Evolutionary conservation across 345 rosid genomes (phyloP).

Genomic region (Turnera subulata): DNA sequence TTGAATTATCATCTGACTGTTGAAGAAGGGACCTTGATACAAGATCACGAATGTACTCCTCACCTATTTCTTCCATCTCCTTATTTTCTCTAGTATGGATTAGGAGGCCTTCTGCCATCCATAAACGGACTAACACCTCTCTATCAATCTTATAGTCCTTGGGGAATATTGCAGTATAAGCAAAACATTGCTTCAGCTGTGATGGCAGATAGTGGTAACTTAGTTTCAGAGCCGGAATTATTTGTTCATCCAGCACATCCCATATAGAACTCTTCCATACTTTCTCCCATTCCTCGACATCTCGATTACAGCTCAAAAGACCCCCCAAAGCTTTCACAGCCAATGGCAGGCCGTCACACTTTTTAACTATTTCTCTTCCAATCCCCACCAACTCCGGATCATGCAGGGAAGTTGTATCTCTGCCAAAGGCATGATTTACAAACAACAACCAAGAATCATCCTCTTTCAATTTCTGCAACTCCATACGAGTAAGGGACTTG

Average conservation of each 20-base stretch:
- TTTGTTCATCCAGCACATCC: background rate
- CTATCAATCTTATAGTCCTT: background rate
- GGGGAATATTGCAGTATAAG: conserved; percentile 3
- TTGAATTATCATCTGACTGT: background rate
- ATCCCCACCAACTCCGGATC: background rate
- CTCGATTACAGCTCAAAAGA: background rate
- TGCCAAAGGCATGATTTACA: background rate
- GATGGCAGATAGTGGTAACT: conserved; percentile 25
- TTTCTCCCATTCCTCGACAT: background rate
- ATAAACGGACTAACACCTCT: background rate
- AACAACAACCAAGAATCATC: background rate
- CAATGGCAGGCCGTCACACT: conserved; percentile 3
- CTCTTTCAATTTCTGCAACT: background rate
- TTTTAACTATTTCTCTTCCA: background rate
- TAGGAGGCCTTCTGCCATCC: conserved; percentile 5
- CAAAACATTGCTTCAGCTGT: conserved; percentile 7
- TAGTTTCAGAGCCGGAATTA: conserved; percentile 4
- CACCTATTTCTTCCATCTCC: background rate
- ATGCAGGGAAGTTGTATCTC: background rate
- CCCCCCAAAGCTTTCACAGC: conserved; percentile 3
- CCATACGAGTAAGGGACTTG: no score
- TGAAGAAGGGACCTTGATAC: conserved; percentile 4
- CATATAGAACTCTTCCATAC: background rate
- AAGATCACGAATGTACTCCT: conserved; percentile 1
- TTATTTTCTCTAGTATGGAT: background rate